Evolutionary conservation across 352 stramenopile genomes (phyloP).

Genomic region (Phytophthora nicotianae): DNA sequence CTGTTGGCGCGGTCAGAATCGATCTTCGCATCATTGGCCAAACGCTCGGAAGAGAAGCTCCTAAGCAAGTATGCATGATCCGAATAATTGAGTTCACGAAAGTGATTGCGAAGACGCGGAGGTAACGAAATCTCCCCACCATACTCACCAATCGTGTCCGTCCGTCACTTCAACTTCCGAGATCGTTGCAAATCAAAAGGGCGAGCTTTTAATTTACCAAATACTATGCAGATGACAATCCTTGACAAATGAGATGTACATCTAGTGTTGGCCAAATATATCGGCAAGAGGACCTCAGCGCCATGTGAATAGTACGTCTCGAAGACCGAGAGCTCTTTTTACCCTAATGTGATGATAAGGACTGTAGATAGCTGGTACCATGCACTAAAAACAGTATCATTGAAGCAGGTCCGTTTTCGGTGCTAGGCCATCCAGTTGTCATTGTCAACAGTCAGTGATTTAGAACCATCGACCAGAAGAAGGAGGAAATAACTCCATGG

Average conservation of each 20-base stretch:
- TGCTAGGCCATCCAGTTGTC: not conserved
- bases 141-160: no score
- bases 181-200: not conserved
- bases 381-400: not conserved
- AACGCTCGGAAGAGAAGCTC: constrained; percentile 10
- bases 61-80: not conserved
- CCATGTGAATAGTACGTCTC: not conserved
- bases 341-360: not conserved
- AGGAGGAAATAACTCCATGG: not conserved
- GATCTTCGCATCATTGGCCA: constrained; percentile 46
- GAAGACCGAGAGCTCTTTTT: not conserved
- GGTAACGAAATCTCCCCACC: no score
- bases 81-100: no score
- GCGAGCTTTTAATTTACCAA: no score
- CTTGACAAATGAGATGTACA: not conserved
- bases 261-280: not conserved
- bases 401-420: not conserved
- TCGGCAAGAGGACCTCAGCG: not conserved
- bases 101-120: no score
- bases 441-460: not conserved
- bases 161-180: no score
- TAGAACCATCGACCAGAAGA: not conserved
- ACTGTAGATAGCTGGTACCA: not conserved
- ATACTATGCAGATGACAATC: not conserved
- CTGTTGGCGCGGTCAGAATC: constrained; percentile 52